These are phyloP conservation scores for Gonapodya sp. DNA, from an alignment of 192 early-diverging fungal genomes.

Conservation along the genomic window DNA sequence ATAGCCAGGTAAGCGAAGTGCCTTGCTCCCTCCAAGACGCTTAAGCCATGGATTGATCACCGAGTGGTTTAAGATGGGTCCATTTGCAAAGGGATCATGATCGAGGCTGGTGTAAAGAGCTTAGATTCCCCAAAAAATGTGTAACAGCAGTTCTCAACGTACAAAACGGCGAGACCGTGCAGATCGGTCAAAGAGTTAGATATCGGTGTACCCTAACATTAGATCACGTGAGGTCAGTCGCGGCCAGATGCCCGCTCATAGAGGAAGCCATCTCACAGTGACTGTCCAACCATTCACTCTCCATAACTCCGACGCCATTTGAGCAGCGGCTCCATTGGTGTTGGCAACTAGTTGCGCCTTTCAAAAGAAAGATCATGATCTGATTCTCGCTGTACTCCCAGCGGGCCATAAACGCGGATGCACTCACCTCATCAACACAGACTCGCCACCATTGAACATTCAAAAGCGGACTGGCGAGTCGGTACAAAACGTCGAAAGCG, in stretches of 20 bases:
- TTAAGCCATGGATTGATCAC: neutral
- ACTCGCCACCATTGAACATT: slow-evolving; percentile 3
- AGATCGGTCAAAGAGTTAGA: neutral
- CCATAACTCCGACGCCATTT: slow-evolving; percentile 4
- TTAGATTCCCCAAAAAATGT: too few relatives aligned
- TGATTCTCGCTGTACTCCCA: too few relatives aligned
- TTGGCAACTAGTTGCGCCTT: neutral
- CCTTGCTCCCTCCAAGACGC: neutral
- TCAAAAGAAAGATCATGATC: too few relatives aligned
- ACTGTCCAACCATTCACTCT: slow-evolving; percentile 3
- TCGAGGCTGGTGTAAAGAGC: neutral
- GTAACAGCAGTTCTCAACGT: too few relatives aligned
- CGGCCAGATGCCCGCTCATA: neutral
- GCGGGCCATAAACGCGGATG: too few relatives aligned
- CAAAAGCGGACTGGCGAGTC: slow-evolving; percentile 3
- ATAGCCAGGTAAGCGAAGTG: neutral
- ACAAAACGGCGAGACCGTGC: neutral
- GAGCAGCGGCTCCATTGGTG: neutral
- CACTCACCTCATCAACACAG: neutral
- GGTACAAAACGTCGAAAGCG: neutral
- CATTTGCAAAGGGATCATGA: neutral
- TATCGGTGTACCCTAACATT: neutral
- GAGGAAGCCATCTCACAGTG: neutral
- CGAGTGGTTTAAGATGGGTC: neutral
- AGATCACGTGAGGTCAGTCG: neutral